phyloP scores from a whole-genome alignment of 2,329 filamentous ascomycete genomes.

The Hymenoscyphus occultus region DNA sequence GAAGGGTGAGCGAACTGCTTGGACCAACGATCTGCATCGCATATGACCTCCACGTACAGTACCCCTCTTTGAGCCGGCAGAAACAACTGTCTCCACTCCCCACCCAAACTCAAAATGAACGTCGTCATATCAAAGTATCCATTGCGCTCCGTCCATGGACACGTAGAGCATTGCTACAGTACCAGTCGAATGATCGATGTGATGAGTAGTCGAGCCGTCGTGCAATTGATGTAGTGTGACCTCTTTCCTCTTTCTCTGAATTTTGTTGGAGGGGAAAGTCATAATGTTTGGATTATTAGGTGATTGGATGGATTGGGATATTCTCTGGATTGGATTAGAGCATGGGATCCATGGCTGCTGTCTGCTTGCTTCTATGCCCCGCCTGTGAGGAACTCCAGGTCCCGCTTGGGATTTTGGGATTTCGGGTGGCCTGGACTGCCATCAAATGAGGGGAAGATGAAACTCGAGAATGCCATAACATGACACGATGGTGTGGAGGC shows the following conservation, averaged over 20 bases:
- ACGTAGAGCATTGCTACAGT: neutral
- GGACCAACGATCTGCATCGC: neutral
- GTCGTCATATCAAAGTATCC: constrained; percentile 5
- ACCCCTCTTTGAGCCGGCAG: too few species aligned
- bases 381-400: neutral
- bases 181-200: neutral
- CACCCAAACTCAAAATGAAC: constrained; percentile 8
- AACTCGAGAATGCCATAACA: neutral
- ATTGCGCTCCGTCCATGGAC: neutral
- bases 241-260: neutral
- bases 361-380: neutral
- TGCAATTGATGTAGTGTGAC: neutral
- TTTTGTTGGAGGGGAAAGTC: neutral
- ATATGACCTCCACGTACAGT: too few species aligned
- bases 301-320: neutral
- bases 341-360: neutral
- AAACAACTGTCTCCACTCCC: neutral
- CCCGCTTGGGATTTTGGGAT: neutral
- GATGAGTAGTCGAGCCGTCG: neutral
- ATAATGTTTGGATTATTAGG: neutral
- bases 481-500: neutral
- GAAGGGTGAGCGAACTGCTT: neutral
- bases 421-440: neutral
- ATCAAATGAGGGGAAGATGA: neutral
- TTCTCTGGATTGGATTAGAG: neutral